A percentile compares a stretch with the other conserved stretches of the same genome.
These are phyloP conservation scores for Suhomyces vadensis DNA, from an alignment of 805 yeast species.

Conservation along the genomic window DNA sequence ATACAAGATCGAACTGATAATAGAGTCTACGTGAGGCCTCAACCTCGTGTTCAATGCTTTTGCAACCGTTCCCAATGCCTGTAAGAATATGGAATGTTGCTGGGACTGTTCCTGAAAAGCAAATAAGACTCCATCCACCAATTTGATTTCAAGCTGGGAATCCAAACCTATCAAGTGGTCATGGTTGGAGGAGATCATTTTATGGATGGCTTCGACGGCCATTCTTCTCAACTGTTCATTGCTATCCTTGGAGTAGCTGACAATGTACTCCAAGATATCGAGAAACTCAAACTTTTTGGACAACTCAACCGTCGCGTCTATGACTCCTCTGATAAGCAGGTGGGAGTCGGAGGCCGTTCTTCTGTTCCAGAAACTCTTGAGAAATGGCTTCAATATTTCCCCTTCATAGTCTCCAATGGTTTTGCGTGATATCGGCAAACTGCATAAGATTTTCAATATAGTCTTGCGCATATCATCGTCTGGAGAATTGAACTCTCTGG, in stretches of 20 bases:
- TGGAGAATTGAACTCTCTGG: slow-evolving; percentile 74
- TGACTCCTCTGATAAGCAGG: slow-evolving; percentile 58
- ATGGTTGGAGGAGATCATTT: slow-evolving; percentile 45
- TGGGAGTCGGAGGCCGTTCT: slow-evolving; percentile 67
- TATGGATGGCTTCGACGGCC: slow-evolving; percentile 71
- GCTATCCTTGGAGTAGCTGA: slow-evolving; percentile 70
- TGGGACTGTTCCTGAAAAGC: slow-evolving; percentile 79
- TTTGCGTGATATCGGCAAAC: slow-evolving; percentile 62
- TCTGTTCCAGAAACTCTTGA: slow-evolving; percentile 78
- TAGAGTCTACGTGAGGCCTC: slow-evolving; percentile 69
- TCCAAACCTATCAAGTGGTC: slow-evolving; percentile 52
- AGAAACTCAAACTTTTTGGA: slow-evolving; percentile 69
- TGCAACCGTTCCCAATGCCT: slow-evolving; percentile 65
- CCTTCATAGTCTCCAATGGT: slow-evolving; percentile 51
- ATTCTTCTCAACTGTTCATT: slow-evolving; percentile 77
- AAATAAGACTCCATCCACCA: slow-evolving; percentile 77
- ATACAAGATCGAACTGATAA: slow-evolving; percentile 70
- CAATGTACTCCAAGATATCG: slow-evolving; percentile 55
- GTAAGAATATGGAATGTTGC: slow-evolving; percentile 56
- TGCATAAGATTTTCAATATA: slow-evolving; percentile 66
- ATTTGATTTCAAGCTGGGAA: slow-evolving; percentile 58
- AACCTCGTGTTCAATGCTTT: slow-evolving; percentile 62
- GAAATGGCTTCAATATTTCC: slow-evolving; percentile 60
- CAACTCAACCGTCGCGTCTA: slow-evolving; percentile 68
- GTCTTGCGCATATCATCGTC: slow-evolving; percentile 86